Conservation (phyloP, 83 land plant species). For the Diphasiastrum complanatum region DNA sequence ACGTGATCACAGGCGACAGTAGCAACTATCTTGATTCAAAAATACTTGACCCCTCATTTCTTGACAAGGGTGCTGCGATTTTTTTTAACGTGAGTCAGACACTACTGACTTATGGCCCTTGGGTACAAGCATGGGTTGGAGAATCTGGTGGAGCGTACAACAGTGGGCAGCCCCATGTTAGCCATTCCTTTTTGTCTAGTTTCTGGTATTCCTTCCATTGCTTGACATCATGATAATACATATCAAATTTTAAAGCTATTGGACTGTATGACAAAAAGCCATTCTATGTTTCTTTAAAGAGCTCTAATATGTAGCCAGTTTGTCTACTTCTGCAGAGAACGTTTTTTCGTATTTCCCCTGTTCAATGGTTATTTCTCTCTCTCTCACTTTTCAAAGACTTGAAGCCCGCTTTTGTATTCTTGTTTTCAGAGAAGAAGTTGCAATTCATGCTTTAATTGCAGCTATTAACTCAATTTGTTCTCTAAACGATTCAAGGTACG, state of each 20-base stretch:
- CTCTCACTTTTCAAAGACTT: not conserved
- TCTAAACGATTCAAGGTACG: no score
- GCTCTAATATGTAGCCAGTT: no score
- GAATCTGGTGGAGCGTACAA: constrained; percentile 96
- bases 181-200: constrained; percentile 61
- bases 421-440: not conserved
- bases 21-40: constrained; percentile 45
- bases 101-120: constrained; percentile 39
- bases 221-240: not conserved
- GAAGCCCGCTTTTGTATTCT: not conserved
- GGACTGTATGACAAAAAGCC: no score
- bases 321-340: no score
- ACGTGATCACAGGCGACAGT: no score
- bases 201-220: constrained; percentile 53
- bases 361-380: not conserved
- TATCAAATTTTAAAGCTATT: not conserved
- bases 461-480: constrained; percentile 11
- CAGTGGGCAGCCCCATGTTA: constrained; percentile 67
- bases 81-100: constrained; percentile 24
- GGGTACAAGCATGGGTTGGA: constrained; percentile 76
- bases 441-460: not conserved
- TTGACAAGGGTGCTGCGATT: constrained; percentile 35
- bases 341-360: not conserved
- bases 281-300: no score
- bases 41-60: constrained; percentile 51